A percentile compares a stretch with the other conserved stretches of the same genome.
These are phyloP conservation scores for Monosporozyma servazzii DNA, from an alignment of 805 yeast species.

Conservation along the genomic window DNA sequence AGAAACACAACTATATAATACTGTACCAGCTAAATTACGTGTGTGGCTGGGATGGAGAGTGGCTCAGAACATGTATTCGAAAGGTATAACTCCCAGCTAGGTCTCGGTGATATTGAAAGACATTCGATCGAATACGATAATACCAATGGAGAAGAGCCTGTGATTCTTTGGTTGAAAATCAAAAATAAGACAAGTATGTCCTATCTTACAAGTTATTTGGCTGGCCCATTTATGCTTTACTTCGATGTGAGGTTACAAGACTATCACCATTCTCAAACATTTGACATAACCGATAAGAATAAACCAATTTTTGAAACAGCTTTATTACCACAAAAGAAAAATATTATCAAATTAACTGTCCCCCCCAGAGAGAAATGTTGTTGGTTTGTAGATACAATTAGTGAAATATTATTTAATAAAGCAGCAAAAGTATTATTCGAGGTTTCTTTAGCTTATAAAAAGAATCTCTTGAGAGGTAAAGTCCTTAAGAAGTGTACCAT, in stretches of 20 bases:
- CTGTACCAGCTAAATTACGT: not conserved
- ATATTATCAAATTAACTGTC: conserved; percentile 50
- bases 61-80: not conserved
- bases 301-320: conserved; percentile 69
- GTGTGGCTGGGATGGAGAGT: not conserved
- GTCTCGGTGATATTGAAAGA: conserved; percentile 51
- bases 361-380: conserved; percentile 50
- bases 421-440: conserved; percentile 55
- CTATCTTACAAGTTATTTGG: conserved; percentile 56
- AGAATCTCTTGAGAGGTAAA: not conserved
- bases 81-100: not conserved
- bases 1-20: no score
- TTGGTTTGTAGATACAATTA: conserved; percentile 64
- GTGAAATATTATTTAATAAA: conserved; percentile 60
- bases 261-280: conserved; percentile 38
- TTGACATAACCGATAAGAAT: conserved; percentile 56
- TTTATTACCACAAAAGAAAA: conserved; percentile 57
- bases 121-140: conserved; percentile 35
- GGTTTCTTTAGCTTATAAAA: conserved; percentile 31
- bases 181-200: conserved; percentile 45
- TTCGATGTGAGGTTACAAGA: conserved; percentile 54
- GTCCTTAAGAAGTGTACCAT: not conserved
- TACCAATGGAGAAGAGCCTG: conserved; percentile 6
- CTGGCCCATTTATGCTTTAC: conserved; percentile 67
- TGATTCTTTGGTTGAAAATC: conserved; percentile 43